Evolutionary conservation across 2,329 filamentous ascomycete genomes (phyloP).

Genomic region (Nannizziopsis arthrosporioides): DNA sequence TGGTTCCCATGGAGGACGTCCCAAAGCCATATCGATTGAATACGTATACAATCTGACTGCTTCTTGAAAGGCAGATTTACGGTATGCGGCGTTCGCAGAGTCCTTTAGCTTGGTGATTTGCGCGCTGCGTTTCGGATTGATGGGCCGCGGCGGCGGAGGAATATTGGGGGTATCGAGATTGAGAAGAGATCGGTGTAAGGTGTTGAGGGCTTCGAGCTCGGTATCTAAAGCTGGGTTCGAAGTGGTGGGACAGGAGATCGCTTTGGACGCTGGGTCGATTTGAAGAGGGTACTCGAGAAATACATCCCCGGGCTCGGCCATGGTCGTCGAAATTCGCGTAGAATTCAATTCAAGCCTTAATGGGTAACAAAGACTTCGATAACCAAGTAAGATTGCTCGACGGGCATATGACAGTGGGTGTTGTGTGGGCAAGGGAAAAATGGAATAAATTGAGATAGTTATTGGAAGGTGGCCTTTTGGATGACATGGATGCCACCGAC

Average conservation of each 20-base stretch:
- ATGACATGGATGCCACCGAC: too few relatives aligned
- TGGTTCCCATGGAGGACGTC: conserved; percentile 79
- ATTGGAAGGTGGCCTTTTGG: too few relatives aligned
- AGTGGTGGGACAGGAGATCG: conserved; percentile 47
- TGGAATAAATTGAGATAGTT: too few relatives aligned
- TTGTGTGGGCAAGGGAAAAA: too few relatives aligned
- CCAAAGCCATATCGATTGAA: conserved; percentile 80
- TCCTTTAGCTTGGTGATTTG: conserved; percentile 87
- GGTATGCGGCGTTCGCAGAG: conserved; percentile 68
- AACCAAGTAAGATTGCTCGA: too few relatives aligned
- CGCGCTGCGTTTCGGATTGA: conserved; percentile 83
- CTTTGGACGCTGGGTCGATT: conserved; percentile 72
- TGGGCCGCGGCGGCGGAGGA: conserved; percentile 75
- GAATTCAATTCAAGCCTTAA: background rate
- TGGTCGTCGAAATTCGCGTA: background rate
- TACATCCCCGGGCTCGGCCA: conserved; percentile 13
- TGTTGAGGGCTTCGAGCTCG: conserved; percentile 62
- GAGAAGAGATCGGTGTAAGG: conserved; percentile 63
- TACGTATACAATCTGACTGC: conserved; percentile 71
- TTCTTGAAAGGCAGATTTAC: conserved; percentile 61
- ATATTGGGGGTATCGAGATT: conserved; percentile 52
- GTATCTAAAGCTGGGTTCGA: conserved; percentile 50
- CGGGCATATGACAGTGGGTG: too few relatives aligned
- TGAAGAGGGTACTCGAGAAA: conserved; percentile 74
- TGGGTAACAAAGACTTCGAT: too few relatives aligned